Conservation (phyloP, 2,329 filamentous ascomycete species). For the Massarina eburnea region DNA sequence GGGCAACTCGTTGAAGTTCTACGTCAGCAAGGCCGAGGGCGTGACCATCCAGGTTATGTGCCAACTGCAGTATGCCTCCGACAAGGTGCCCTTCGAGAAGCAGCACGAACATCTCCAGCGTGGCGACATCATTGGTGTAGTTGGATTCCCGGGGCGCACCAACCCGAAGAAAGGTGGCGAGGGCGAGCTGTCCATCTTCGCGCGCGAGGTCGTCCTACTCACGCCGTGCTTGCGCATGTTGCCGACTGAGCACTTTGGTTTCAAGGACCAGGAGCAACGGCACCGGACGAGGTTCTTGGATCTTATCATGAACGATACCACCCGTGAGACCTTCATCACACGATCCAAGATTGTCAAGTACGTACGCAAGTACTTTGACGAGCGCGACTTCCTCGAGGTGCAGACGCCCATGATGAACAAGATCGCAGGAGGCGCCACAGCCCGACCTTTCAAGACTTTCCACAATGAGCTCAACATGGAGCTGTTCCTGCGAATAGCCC, state of each 20-base stretch:
- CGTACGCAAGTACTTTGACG: constrained; percentile 85
- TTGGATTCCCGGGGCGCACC: constrained; percentile 82
- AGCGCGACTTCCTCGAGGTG: constrained; percentile 86
- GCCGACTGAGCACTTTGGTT: constrained; percentile 70
- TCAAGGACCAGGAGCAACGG: constrained; percentile 92
- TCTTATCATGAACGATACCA: constrained; percentile 92
- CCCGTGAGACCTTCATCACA: constrained; percentile 79
- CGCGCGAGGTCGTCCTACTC: constrained; percentile 79
- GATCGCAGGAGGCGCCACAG: constrained; percentile 93
- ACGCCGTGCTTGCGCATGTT: constrained; percentile 90
- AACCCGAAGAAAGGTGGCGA: constrained; percentile 86
- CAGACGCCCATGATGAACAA: constrained; percentile 96
- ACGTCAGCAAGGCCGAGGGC: constrained; percentile 65
- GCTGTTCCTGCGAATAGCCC: constrained; percentile 91
- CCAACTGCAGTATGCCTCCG: constrained; percentile 75
- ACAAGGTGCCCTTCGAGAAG: constrained; percentile 72
- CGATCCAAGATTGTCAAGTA: constrained; percentile 86
- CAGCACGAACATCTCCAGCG: constrained; percentile 88
- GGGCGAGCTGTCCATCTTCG: constrained; percentile 93
- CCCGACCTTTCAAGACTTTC: constrained; percentile 90
- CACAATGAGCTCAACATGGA: constrained; percentile 96
- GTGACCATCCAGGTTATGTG: constrained; percentile 88
- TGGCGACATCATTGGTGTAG: constrained; percentile 89
- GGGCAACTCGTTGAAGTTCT: constrained; percentile 8
- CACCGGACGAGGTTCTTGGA: constrained; percentile 94